phyloP scores from a whole-genome alignment of 1,139 yeast species.

The Sugiyamaella neomexicana region DNA sequence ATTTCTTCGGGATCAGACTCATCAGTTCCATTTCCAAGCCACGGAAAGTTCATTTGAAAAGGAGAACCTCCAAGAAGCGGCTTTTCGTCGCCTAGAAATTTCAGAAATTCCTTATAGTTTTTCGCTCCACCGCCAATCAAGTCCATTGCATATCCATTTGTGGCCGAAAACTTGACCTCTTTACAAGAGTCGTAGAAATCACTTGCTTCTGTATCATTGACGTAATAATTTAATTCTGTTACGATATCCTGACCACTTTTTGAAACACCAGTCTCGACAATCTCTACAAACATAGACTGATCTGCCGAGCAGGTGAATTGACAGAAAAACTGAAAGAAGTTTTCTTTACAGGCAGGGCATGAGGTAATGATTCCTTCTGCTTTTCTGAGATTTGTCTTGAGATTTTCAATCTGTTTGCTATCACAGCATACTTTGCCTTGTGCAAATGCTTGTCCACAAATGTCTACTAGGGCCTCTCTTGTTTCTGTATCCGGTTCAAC shows the following conservation, averaged over 20 bases:
- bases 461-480: conserved; percentile 48
- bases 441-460: conserved; percentile 74
- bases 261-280: conserved; percentile 57
- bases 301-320: conserved; percentile 87
- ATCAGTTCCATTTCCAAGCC: conserved; percentile 37
- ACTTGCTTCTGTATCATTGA: conserved; percentile 60
- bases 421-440: conserved; percentile 55
- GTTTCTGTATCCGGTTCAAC: conserved; percentile 49
- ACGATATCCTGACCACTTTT: conserved; percentile 62
- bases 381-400: conserved; percentile 59
- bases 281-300: conserved; percentile 72
- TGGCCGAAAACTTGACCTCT: conserved; percentile 86
- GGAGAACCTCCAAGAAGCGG: conserved; percentile 95
- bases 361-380: conserved; percentile 82
- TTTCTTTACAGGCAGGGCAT: conserved; percentile 91
- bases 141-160: conserved; percentile 97
- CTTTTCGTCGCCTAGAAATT: conserved; percentile 90
- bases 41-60: conserved; percentile 81
- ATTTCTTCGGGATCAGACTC: conserved; percentile 32
- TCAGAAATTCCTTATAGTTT: conserved; percentile 67
- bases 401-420: conserved; percentile 48
- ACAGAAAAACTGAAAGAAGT: conserved; percentile 83
- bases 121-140: conserved; percentile 94
- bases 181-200: conserved; percentile 81
- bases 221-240: conserved; percentile 65